Conservation (phyloP, 306 rosid species). For the Quercus gilva region DNA sequence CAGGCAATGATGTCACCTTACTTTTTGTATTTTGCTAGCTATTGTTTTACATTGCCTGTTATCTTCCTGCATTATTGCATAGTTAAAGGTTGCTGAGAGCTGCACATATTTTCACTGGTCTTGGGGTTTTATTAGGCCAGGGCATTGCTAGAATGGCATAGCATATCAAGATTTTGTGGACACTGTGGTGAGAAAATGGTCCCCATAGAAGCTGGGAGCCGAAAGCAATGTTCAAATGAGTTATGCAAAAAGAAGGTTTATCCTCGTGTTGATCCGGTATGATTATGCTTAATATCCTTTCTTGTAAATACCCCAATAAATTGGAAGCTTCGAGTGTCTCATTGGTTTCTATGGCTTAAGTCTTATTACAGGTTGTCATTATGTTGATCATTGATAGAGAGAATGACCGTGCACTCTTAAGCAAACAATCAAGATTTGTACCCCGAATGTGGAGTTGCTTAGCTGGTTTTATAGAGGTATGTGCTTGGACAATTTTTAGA, state of each 20-base stretch:
- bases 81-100: constrained; percentile 1
- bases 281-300: constrained; percentile 13
- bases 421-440: constrained; percentile 54
- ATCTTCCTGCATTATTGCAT: background rate
- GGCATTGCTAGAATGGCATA: constrained; percentile 89
- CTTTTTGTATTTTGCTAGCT: background rate
- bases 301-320: constrained; percentile 1
- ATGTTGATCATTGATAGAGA: constrained; percentile 88
- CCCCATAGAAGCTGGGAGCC: constrained; percentile 71
- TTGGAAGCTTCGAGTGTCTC: constrained; percentile 17
- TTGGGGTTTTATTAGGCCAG: constrained; percentile 59
- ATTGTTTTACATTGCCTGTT: background rate
- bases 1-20: too few species aligned
- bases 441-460: constrained; percentile 82
- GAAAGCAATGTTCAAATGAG: constrained; percentile 76
- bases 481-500: constrained; percentile 23
- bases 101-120: constrained; percentile 13
- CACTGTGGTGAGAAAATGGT: constrained; percentile 78
- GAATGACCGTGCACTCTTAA: constrained; percentile 70
- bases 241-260: constrained; percentile 71
- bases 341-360: constrained; percentile 8
- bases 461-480: constrained; percentile 88
- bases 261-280: constrained; percentile 92
- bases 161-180: constrained; percentile 72
- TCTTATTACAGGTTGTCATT: constrained; percentile 67